These are phyloP conservation scores for Dendrocalamus sinicus DNA, from an alignment of 176 grass and related monocot genomes.

Conservation along the genomic window DNA sequence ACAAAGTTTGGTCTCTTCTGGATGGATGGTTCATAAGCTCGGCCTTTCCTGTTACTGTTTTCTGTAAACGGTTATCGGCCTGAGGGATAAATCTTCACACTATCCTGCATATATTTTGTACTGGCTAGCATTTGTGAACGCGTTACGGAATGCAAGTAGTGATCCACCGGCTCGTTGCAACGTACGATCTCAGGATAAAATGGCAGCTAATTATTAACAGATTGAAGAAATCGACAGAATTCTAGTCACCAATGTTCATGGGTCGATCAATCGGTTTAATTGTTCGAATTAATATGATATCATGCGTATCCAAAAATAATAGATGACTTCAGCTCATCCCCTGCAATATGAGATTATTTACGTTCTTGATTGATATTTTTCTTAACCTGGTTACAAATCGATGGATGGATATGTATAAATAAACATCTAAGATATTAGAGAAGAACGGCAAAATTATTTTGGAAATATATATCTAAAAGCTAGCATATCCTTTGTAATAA, in stretches of 20 bases:
- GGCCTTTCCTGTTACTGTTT: not conserved
- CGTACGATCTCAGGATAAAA: not conserved
- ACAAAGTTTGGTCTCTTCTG: not conserved
- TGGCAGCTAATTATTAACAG: not conserved
- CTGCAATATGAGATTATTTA: not conserved
- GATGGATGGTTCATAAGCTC: not conserved
- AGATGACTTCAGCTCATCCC: not conserved
- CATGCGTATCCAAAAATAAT: not conserved
- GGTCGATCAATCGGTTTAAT: not conserved
- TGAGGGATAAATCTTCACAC: not conserved
- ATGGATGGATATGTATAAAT: not conserved
- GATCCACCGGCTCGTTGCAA: too few species aligned
- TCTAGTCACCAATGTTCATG: not conserved
- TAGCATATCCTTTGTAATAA: not conserved
- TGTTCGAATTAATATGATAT: not conserved
- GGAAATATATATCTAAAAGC: not conserved
- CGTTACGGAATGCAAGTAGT: not conserved
- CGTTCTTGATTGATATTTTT: not conserved
- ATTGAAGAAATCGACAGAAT: not conserved
- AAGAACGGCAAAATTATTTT: not conserved
- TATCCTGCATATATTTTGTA: not conserved
- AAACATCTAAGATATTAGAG: not conserved
- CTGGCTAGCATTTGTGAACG: not conserved
- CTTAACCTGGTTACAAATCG: constrained; percentile 16
- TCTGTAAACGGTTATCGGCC: not conserved